A percentile compares a stretch with the other conserved stretches of the same genome.
phyloP scores from a whole-genome alignment of 2,329 filamentous ascomycete species.

The Verticillium dahliae region DNA sequence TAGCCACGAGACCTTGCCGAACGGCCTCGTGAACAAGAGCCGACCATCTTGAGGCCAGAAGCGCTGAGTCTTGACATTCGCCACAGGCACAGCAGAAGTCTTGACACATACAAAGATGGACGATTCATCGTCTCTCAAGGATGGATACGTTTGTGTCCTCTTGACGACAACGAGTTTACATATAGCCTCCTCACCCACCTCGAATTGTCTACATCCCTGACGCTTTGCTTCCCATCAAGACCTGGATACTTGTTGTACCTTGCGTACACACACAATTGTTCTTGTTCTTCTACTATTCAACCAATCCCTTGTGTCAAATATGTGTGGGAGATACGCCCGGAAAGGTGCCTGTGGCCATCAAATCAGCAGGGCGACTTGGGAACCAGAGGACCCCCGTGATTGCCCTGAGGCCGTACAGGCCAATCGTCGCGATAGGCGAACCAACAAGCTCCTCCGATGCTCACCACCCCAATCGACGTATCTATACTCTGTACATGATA shows the following conservation, averaged over 20 bases:
- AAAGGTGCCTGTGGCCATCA: too few species aligned
- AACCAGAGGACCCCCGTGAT: too few species aligned
- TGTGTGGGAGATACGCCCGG: too few species aligned
- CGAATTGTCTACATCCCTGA: background rate
- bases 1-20: background rate
- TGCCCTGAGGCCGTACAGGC: too few species aligned
- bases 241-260: background rate
- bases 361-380: too few species aligned
- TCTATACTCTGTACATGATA: too few species aligned
- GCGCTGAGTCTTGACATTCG: background rate
- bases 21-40: background rate
- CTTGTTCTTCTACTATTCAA: too few species aligned
- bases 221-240: background rate
- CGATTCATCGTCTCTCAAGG: background rate
- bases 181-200: background rate
- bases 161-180: background rate
- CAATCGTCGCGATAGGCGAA: too few species aligned
- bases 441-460: too few species aligned
- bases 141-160: too few species aligned
- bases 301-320: too few species aligned
- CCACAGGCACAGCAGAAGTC: background rate
- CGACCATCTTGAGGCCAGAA: background rate
- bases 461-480: too few species aligned
- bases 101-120: background rate
- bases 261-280: background rate